Base-by-base conservation (phyloP, 331 rosid species). In the Ulmus americana region DNA sequence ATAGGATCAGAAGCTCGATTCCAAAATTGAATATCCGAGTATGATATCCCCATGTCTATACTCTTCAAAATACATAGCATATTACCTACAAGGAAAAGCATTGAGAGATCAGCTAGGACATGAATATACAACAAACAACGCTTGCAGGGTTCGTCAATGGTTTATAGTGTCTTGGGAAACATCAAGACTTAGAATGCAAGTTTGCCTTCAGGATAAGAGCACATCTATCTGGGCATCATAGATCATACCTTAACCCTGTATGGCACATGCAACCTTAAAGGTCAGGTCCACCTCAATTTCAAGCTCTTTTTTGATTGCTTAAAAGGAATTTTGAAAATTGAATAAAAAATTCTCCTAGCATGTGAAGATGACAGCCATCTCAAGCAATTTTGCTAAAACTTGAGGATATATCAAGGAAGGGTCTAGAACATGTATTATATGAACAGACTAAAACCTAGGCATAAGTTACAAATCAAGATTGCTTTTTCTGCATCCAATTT, bases 1-100 rank as follows among this genome's bases (percentile, higher is more conserved):
- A 90, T 77, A 67, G 99, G 99, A 73, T 87, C 92, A 64, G 95
- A 81, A 68, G 92, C 97, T 71, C 76, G 83, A 28, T 69, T 81
- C 96, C 95, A 85, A 71, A 94, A 87, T 68, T 80, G 85, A 65
- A 75, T 60, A 79, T 84, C 90, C 15, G 86, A 44, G 39, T 52
- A 77, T 3, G 87, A 74, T 55, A 70, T 62, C 28, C 73, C 88
- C 72, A 61, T 57, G 56, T 69, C 83, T 71, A 81, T 74, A 63
- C 67, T 74, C 62, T 88, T 86, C 61, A 90, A 73, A 77, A 87
- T 68, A 61, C 70, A 69, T 13, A 85, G 71, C 77, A 80, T 58
- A 53, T 77, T 78, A 69, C 86, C 99, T 94, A 89, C 59, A 48
- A 60, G 67, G 42, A 59, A 78, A 42, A 49, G 67, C 53, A 70